Evolutionary conservation across 2,329 filamentous ascomycete genomes (phyloP).

Genomic region (Elsinoe perseae): DNA sequence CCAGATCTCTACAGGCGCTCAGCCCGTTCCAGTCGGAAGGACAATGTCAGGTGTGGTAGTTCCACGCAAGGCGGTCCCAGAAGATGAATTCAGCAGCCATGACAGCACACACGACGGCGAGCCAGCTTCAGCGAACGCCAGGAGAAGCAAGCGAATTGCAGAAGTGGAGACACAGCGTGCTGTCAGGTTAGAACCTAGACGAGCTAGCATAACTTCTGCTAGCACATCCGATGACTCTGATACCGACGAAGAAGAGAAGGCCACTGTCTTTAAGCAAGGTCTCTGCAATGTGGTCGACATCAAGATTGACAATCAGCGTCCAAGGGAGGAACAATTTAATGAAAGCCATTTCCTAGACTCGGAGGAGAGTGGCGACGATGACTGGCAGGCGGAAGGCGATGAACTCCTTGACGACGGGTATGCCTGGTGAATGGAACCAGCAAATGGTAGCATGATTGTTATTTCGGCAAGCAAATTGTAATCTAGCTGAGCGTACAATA

Average conservation of each 20-base stretch:
- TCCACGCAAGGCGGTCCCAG: background rate
- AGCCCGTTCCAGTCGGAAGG: background rate
- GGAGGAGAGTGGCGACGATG: slow-evolving; percentile 50
- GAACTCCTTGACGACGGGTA: slow-evolving; percentile 37
- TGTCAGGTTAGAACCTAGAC: slow-evolving; percentile 19
- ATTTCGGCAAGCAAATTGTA: background rate
- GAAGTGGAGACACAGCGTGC: slow-evolving; percentile 20
- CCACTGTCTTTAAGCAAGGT: slow-evolving; percentile 52
- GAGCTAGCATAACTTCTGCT: background rate
- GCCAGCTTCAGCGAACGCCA: background rate
- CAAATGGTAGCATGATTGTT: background rate
- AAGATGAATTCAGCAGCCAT: slow-evolving; percentile 7
- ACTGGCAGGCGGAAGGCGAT: slow-evolving; percentile 51
- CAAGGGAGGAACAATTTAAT: slow-evolving; percentile 57
- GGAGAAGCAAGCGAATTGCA: slow-evolving; percentile 27
- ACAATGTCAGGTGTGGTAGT: background rate
- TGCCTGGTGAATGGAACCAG: slow-evolving; percentile 28
- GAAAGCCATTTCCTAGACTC: slow-evolving; percentile 66
- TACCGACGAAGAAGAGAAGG: slow-evolving; percentile 32
- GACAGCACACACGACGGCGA: background rate
- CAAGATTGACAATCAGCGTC: slow-evolving; percentile 67
- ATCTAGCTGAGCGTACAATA: background rate
- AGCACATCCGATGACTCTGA: slow-evolving; percentile 22
- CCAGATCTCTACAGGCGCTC: background rate
- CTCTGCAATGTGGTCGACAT: slow-evolving; percentile 64